Percentiles rank a stretch among this genome's conserved stretches.
Conservation (phyloP, 768 basidiomycete species). For the Lentinula guzmanii region DNA sequence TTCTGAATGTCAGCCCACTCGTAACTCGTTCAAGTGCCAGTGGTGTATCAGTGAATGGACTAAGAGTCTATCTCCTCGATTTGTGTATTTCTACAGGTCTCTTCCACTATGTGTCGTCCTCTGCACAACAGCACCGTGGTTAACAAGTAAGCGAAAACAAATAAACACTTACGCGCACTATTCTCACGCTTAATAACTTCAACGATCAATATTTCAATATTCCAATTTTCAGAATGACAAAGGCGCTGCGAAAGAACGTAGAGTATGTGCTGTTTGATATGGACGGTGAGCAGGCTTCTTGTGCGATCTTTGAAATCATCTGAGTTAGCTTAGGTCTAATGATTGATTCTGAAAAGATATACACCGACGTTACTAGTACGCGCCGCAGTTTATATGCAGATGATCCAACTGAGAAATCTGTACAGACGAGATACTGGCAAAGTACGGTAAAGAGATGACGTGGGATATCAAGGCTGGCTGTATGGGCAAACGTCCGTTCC, state of each 20-base stretch:
- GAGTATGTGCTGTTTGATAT: constrained; percentile 72
- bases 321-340: constrained; percentile 44
- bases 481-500: constrained; percentile 72
- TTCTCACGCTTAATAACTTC: too few relatives aligned
- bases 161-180: too few relatives aligned
- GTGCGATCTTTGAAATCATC: not conserved
- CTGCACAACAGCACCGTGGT: too few relatives aligned
- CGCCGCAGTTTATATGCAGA: constrained; percentile 12
- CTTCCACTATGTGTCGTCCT: too few relatives aligned
- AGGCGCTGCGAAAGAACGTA: not conserved
- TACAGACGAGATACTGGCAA: constrained; percentile 64
- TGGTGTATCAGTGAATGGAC: too few relatives aligned
- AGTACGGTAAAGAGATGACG: constrained; percentile 72
- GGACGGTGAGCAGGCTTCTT: constrained; percentile 34
- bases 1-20: too few relatives aligned
- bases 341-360: constrained; percentile 73
- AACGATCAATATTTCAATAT: too few relatives aligned
- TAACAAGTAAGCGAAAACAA: too few relatives aligned
- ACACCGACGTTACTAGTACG: constrained; percentile 75
- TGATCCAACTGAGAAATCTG: constrained; percentile 1
- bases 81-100: too few relatives aligned
- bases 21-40: too few relatives aligned
- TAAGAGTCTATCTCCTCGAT: too few relatives aligned
- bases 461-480: constrained; percentile 88
- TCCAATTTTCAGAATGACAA: not conserved